phyloP scores from a whole-genome alignment of 2,329 filamentous ascomycete genomes.

The Cladosporium velox region DNA sequence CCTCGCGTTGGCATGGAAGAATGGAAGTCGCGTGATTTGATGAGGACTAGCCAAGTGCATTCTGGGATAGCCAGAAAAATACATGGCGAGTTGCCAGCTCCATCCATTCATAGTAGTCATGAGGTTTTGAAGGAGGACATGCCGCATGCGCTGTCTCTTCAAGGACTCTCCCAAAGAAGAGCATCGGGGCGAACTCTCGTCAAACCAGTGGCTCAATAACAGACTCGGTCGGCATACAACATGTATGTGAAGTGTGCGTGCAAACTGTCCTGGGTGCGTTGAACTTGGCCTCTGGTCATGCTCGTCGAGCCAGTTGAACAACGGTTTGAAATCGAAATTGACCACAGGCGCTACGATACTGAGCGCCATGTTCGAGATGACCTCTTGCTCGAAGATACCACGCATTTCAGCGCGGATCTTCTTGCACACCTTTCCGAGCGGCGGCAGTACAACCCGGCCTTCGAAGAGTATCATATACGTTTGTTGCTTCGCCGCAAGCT shows the following conservation, averaged over 20 bases:
- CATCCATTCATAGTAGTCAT: neutral
- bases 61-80: too few relatives aligned
- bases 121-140: neutral
- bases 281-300: neutral
- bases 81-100: neutral
- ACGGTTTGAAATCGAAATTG: neutral
- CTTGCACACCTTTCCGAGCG: neutral
- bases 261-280: neutral
- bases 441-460: neutral
- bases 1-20: neutral
- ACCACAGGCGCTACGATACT: neutral
- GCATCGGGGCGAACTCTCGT: neutral
- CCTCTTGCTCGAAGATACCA: neutral
- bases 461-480: neutral
- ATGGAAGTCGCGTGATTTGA: too few relatives aligned
- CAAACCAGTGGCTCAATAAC: neutral
- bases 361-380: neutral
- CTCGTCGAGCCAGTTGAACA: neutral
- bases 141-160: too few relatives aligned
- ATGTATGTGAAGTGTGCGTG: neutral
- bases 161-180: neutral
- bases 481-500: slow-evolving; percentile 23
- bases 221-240: neutral
- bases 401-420: neutral
- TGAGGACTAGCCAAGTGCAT: too few relatives aligned